A percentile compares a stretch with the other conserved stretches of the same genome.
Conservation (phyloP, 495 filamentous ascomycete species). For the Penicillium atrosanguineum region DNA sequence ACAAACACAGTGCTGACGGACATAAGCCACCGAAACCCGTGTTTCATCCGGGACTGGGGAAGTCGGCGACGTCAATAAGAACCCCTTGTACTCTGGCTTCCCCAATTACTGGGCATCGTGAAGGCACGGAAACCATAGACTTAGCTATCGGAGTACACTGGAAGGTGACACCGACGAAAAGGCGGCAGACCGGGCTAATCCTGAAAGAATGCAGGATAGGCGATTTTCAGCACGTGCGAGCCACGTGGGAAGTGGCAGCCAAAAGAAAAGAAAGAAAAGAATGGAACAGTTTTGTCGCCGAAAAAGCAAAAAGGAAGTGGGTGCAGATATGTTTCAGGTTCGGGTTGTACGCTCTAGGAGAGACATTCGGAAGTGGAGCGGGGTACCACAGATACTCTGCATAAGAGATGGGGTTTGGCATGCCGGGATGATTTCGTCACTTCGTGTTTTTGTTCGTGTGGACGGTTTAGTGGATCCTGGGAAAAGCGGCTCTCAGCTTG, state of each 20-base stretch:
- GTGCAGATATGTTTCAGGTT: neutral
- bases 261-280: neutral
- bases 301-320: neutral
- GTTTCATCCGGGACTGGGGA: neutral
- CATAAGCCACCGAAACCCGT: conserved; percentile 8
- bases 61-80: neutral
- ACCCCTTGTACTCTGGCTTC: neutral
- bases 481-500: neutral
- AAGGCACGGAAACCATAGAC: neutral
- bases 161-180: conserved; percentile 4
- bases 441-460: neutral
- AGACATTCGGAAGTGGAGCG: neutral
- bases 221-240: conserved; percentile 27
- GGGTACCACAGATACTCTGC: conserved; percentile 12
- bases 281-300: neutral
- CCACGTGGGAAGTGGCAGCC: conserved; percentile 21
- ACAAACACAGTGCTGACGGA: conserved; percentile 29
- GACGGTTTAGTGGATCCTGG: neutral
- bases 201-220: conserved; percentile 23
- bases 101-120: neutral
- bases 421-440: conserved; percentile 1
- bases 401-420: conserved; percentile 2
- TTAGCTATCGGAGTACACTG: conserved; percentile 16
- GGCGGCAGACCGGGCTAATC: conserved; percentile 1
- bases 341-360: conserved; percentile 1